phyloP scores from a whole-genome alignment of 2,329 filamentous ascomycete species.

The Botrytis galanthina region DNA sequence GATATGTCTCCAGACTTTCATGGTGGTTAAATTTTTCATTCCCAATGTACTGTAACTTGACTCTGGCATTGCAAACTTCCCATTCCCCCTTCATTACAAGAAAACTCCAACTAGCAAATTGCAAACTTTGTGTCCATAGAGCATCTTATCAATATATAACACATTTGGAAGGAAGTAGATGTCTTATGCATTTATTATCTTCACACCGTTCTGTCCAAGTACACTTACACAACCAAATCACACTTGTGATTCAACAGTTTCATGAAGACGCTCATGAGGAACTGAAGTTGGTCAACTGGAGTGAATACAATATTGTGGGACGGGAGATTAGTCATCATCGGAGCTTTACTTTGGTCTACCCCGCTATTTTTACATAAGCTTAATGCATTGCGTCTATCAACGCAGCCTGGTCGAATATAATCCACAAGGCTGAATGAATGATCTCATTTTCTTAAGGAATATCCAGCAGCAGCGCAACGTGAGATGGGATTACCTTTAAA shows the following conservation, averaged over 20 bases:
- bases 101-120: background rate
- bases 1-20: background rate
- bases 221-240: background rate
- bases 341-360: background rate
- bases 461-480: constrained; percentile 15
- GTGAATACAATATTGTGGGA: background rate
- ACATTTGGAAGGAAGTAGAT: background rate
- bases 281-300: background rate
- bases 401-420: constrained; percentile 24
- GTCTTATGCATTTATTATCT: background rate
- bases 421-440: constrained; percentile 17
- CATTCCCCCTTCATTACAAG: background rate
- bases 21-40: background rate
- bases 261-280: background rate
- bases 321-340: constrained; percentile 5
- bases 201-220: background rate
- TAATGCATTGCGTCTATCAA: constrained; percentile 22
- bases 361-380: constrained; percentile 6
- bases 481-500: constrained; percentile 35
- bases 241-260: background rate
- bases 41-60: background rate
- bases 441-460: background rate
- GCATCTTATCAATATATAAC: background rate
- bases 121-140: background rate
- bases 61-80: background rate